phyloP scores from a whole-genome alignment of 1,139 yeast species.

The Candida sp. region DNA sequence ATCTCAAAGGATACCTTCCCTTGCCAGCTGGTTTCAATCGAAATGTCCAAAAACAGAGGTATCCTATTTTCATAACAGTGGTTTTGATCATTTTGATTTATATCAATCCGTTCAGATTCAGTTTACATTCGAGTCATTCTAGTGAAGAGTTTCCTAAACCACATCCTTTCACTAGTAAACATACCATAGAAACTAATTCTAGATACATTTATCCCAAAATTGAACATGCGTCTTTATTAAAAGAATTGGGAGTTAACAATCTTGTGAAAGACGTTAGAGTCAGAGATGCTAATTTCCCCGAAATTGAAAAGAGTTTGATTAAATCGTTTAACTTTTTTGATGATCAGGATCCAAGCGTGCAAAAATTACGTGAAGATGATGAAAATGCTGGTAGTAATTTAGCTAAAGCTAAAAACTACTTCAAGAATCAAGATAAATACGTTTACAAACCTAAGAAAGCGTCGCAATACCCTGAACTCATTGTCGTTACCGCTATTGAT shows the following conservation, averaged over 20 bases:
- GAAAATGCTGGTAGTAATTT: slow-evolving; percentile 34
- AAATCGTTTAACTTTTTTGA: slow-evolving; percentile 43
- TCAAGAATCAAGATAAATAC: slow-evolving; percentile 63
- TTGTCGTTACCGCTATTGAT: slow-evolving; percentile 81
- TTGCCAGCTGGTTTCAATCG: slow-evolving; percentile 31
- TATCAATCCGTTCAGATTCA: slow-evolving; percentile 19
- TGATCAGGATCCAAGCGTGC: slow-evolving; percentile 39
- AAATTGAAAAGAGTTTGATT: slow-evolving; percentile 28
- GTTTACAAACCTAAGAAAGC: slow-evolving; percentile 42
- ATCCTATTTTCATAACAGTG: slow-evolving; percentile 13
- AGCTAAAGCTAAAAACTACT: slow-evolving; percentile 50
- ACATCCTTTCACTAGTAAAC: slow-evolving; percentile 32
- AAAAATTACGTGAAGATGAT: slow-evolving; percentile 36
- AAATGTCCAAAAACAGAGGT: slow-evolving; percentile 14
- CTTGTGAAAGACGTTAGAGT: slow-evolving; percentile 44
- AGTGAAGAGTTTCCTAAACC: slow-evolving; percentile 22
- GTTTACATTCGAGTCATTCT: slow-evolving; percentile 5
- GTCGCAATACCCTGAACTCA: slow-evolving; percentile 58
- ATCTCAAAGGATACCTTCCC: slow-evolving; percentile 21
- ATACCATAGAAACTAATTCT: slow-evolving; percentile 41
- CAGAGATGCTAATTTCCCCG: slow-evolving; percentile 36
- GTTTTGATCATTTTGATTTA: slow-evolving; percentile 20
- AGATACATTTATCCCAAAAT: slow-evolving; percentile 63
- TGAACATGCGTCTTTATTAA: slow-evolving; percentile 60
- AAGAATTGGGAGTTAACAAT: slow-evolving; percentile 50